These are phyloP conservation scores for Lodderomyces margitis DNA, from an alignment of 1,139 yeast species.

Conservation along the genomic window DNA sequence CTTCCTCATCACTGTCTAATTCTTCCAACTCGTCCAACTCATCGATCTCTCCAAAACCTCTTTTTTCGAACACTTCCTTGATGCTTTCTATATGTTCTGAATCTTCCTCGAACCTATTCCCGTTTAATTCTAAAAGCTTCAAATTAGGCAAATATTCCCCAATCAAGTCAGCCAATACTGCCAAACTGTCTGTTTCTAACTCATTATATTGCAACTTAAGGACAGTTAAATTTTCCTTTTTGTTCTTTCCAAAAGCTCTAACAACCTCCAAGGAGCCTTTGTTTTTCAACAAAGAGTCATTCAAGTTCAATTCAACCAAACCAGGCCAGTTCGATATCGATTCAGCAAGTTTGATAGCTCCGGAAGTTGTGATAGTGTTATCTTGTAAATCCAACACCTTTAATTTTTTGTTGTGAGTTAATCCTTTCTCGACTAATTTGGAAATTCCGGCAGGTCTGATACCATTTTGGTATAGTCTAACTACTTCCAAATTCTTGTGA, in stretches of 20 bases:
- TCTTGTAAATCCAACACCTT: constrained; percentile 86
- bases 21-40: constrained; percentile 95
- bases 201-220: constrained; percentile 89
- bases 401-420: constrained; percentile 58
- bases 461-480: constrained; percentile 91
- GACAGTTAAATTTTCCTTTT: constrained; percentile 42
- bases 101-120: constrained; percentile 71
- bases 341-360: constrained; percentile 51
- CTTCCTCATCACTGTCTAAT: constrained; percentile 79
- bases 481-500: constrained; percentile 69
- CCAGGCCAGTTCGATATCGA: constrained; percentile 43
- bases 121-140: constrained; percentile 76
- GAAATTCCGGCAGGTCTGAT: constrained; percentile 91
- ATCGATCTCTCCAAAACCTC: constrained; percentile 81
- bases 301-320: constrained; percentile 75
- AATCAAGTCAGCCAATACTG: constrained; percentile 53
- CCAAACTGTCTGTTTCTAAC: constrained; percentile 65
- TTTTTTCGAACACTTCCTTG: constrained; percentile 58
- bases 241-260: constrained; percentile 41
- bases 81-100: constrained; percentile 34
- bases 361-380: constrained; percentile 84
- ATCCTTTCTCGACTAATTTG: constrained; percentile 70
- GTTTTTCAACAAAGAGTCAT: constrained; percentile 83
- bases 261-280: constrained; percentile 63
- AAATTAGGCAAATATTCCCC: constrained; percentile 58